These are phyloP conservation scores for Flaveria robusta DNA, from an alignment of 129 eudicot genomes.

Conservation along the genomic window DNA sequence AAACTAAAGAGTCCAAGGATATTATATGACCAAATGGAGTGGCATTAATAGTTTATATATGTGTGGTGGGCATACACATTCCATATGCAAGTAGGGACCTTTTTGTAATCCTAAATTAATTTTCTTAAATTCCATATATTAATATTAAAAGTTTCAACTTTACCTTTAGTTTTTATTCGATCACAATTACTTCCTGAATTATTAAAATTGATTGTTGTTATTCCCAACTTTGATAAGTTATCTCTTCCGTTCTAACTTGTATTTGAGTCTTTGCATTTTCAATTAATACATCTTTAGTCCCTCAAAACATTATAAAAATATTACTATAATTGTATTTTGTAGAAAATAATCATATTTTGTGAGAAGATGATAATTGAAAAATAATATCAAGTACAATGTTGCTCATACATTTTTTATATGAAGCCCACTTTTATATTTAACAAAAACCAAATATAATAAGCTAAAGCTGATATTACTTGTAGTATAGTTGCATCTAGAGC, in stretches of 20 bases:
- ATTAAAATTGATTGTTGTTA: background rate
- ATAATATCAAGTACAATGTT: background rate
- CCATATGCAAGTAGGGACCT: constrained; percentile 17
- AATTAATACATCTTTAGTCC: background rate
- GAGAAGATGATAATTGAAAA: background rate
- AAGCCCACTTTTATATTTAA: background rate
- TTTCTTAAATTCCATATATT: background rate
- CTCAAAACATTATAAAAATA: background rate
- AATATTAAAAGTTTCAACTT: background rate
- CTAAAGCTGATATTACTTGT: too few relatives aligned
- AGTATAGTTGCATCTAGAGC: background rate
- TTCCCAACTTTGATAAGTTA: constrained; percentile 2
- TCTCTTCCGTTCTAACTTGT: background rate
- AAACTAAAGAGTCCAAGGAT: too few relatives aligned
- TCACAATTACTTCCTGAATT: background rate
- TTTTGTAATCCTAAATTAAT: constrained; percentile 16
- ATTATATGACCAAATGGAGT: too few relatives aligned
- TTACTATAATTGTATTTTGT: background rate
- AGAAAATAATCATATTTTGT: background rate
- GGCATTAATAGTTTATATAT: background rate
- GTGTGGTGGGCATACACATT: constrained; percentile 30
- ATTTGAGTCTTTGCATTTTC: background rate
- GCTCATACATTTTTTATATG: too few relatives aligned
- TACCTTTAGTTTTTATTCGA: constrained; percentile 1
- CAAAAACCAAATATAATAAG: background rate